Evolutionary conservation across 2,329 filamentous ascomycete species (phyloP), one percentile per base, ranked within the genome.

Genomic region (Colletotrichum sp.): DNA sequence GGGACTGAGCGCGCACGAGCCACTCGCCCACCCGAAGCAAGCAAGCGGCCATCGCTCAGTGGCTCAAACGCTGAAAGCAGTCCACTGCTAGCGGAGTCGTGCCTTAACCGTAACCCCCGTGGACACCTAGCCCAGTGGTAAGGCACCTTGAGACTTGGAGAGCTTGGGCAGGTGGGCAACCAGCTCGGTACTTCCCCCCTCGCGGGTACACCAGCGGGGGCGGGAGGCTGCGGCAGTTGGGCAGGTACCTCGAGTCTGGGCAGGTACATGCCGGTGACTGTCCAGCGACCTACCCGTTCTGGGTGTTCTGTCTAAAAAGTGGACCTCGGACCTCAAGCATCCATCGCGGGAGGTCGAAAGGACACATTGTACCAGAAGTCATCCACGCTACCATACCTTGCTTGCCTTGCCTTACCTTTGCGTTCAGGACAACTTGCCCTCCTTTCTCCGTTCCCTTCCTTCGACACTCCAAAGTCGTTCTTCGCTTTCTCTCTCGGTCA

Each of bases 311-410:
- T 75, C 73, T 75, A 75, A 75, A 73, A 73, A 73, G 73, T 75
- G 73, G 73, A 36, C 70, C 58, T 75, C 73, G 73, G 64, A 68
- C 73, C 73, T 67, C 70, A 16, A 72, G 69, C 70, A 75, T 72
- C 73, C 73, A 75, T 75, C 73, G 64, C 70, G 70, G 58, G 64
- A 68, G 73, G 70, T 75, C 73, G 73, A 75, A 75, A 75, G 73
- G 73, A 75, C 73, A 75, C 73, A 75, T 75, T 75, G 73, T 75
- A 68, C 70, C 73, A 64, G 73, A 73, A 68, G 73, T 68, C 70
- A 75, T 73, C 73, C 70, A 72, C 63, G 73, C 43, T 52, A 60
- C 57, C 69, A 63, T 48, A 48, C 43, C 43, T 52, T 21, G 10
- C 43, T 52, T 52, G 43, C 43, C 43, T 52, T 52, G 6, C 43